Evolutionary conservation across 805 yeast genomes (phyloP).

Genomic region (Yarrowia sp.): DNA sequence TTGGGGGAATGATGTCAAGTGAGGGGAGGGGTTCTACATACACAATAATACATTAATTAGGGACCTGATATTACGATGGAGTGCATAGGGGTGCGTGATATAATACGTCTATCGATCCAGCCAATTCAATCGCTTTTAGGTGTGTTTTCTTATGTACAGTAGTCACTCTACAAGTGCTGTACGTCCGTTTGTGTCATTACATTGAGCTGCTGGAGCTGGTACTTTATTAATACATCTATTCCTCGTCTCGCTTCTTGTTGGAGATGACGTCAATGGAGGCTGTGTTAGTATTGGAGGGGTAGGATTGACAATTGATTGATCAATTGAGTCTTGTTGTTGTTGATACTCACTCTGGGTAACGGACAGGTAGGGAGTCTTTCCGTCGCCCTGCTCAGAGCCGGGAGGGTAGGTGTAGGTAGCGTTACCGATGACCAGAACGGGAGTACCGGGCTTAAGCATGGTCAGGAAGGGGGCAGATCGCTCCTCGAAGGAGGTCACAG

Average conservation of each 20-base stretch:
- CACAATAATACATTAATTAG: conserved; percentile 8
- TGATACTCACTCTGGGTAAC: conserved; percentile 35
- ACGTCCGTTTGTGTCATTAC: neutral
- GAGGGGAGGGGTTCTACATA: neutral
- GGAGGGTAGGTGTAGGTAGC: conserved; percentile 35
- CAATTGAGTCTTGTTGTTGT: neutral
- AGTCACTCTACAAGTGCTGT: too few species aligned
- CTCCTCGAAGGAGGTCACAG: conserved; percentile 31
- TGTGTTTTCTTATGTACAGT: too few species aligned
- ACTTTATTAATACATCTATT: conserved; percentile 25
- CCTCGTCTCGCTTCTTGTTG: conserved; percentile 30
- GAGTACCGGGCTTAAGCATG: conserved; percentile 32
- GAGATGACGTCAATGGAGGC: conserved; percentile 37
- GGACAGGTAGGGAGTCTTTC: conserved; percentile 17
- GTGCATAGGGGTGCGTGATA: too few species aligned
- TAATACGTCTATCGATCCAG: too few species aligned
- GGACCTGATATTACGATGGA: neutral
- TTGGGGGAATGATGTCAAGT: conserved; percentile 23
- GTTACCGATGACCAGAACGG: conserved; percentile 31
- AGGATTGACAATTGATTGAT: neutral
- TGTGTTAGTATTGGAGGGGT: conserved; percentile 11
- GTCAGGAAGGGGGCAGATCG: conserved; percentile 7
- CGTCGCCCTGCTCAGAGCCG: conserved; percentile 17
- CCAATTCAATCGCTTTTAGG: too few species aligned
- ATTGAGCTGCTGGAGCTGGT: neutral